These are phyloP conservation scores for Apophysomyces sp. DNA, from an alignment of 371 early-diverging fungal genomes.

Conservation along the genomic window DNA sequence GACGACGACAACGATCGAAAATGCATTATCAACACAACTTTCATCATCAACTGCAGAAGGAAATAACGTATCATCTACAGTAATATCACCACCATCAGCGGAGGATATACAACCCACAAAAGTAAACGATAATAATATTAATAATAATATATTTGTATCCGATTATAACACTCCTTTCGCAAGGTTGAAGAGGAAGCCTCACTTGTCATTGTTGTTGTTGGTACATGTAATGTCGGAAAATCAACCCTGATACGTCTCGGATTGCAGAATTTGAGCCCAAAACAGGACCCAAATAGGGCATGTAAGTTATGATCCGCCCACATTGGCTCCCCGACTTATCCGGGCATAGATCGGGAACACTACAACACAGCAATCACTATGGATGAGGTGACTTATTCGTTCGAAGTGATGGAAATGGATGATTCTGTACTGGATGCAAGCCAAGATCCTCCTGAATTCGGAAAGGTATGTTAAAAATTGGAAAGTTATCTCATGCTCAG, in stretches of 20 bases:
- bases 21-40: constrained; percentile 7
- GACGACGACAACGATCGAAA: background rate
- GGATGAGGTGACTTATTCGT: constrained; percentile 20
- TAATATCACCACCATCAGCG: background rate
- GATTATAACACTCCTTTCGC: no score
- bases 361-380: constrained; percentile 21
- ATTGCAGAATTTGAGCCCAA: constrained; percentile 23
- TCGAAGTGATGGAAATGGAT: constrained; percentile 30
- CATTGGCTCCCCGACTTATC: background rate
- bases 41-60: background rate
- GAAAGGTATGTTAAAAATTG: constrained; percentile 16
- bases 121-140: background rate
- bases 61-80: background rate
- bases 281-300: constrained; percentile 22
- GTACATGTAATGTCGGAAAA: constrained; percentile 35
- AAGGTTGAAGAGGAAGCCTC: constrained; percentile 1
- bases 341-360: constrained; percentile 27
- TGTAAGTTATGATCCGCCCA: constrained; percentile 15
- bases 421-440: constrained; percentile 19
- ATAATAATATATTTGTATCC: no score
- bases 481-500: background rate
- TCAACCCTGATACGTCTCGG: constrained; percentile 38
- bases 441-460: constrained; percentile 25
- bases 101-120: constrained; percentile 3
- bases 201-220: constrained; percentile 29